Evolutionary conservation across 352 stramenopile species (phyloP).

Genomic region (Phytophthora kernoviae): DNA sequence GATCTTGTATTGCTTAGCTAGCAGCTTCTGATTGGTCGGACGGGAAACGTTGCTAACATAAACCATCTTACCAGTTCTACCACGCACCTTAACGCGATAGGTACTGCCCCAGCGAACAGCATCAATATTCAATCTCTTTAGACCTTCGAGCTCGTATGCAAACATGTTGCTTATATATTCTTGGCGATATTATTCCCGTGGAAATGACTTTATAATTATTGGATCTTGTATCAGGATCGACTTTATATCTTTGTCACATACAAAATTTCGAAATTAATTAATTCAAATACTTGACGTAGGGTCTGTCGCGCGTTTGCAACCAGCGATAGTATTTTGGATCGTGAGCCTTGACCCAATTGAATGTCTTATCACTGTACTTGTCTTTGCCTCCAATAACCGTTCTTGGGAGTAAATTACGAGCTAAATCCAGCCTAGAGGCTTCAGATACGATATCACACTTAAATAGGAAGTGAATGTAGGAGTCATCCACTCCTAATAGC

Average conservation of each 20-base stretch:
- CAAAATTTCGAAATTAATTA: background rate
- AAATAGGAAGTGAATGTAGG: no score
- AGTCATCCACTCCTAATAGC: no score
- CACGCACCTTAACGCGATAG: slow-evolving; percentile 10
- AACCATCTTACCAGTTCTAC: slow-evolving; percentile 1
- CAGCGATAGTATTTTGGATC: no score
- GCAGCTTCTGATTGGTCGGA: slow-evolving; percentile 4
- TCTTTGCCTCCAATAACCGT: no score
- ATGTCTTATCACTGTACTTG: no score
- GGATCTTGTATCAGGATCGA: slow-evolving; percentile 5
- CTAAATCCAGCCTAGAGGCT: no score
- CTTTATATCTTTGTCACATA: slow-evolving; percentile 4
- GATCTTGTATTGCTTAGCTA: slow-evolving; percentile 11
- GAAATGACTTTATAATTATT: slow-evolving; percentile 2
- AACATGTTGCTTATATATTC: slow-evolving; percentile 7
- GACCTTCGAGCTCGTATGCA: slow-evolving; percentile 11
- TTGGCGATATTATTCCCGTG: background rate
- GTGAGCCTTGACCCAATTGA: no score
- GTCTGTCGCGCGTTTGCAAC: no score
- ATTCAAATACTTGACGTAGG: no score
- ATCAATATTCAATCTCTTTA: background rate
- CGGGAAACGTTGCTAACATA: slow-evolving; percentile 2
- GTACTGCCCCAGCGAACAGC: slow-evolving; percentile 1
- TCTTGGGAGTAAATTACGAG: no score
- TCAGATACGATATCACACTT: no score